Evolutionary conservation across 495 filamentous ascomycete genomes (phyloP).

Genomic region (Penicillium atrosanguineum): DNA sequence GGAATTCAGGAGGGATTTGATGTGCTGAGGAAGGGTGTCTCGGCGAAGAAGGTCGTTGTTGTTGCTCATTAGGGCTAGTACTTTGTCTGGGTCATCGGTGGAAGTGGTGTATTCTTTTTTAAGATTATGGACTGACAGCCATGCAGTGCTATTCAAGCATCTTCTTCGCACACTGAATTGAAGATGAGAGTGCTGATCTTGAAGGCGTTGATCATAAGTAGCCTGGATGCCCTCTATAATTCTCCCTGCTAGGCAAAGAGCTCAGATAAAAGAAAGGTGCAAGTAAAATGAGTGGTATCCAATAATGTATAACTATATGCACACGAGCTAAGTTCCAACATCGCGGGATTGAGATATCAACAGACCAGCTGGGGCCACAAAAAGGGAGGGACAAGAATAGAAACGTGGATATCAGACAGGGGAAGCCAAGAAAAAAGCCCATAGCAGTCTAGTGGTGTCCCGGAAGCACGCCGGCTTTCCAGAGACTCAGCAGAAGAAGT

Average conservation of each 20-base stretch:
- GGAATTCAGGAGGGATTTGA: slow-evolving; percentile 42
- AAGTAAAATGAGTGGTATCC: slow-evolving; percentile 7
- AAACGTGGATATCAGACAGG: slow-evolving; percentile 28
- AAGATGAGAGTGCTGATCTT: too few relatives aligned
- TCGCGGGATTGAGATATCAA: slow-evolving; percentile 8
- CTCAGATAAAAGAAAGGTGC: background rate
- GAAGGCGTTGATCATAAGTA: too few relatives aligned
- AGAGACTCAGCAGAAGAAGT: background rate
- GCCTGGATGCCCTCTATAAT: too few relatives aligned
- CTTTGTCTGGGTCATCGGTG: too few relatives aligned
- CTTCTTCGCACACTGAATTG: too few relatives aligned
- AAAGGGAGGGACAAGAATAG: slow-evolving; percentile 8
- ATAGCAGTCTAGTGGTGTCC: slow-evolving; percentile 17
- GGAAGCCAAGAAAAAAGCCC: slow-evolving; percentile 9
- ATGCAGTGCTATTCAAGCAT: too few relatives aligned
- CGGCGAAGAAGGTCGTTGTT: slow-evolving; percentile 47
- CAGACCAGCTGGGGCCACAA: slow-evolving; percentile 8
- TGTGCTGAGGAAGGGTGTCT: slow-evolving; percentile 35
- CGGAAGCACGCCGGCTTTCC: background rate
- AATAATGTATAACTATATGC: slow-evolving; percentile 2
- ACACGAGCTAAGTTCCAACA: slow-evolving; percentile 6
- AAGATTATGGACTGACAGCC: too few relatives aligned
- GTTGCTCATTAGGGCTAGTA: slow-evolving; percentile 4
- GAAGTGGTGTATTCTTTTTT: too few relatives aligned
- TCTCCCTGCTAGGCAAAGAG: background rate